Percentiles rank a stretch among this genome's conserved stretches.
phyloP scores from a whole-genome alignment of 345 rosid genomes.

The Gynandropsis gynandra region DNA sequence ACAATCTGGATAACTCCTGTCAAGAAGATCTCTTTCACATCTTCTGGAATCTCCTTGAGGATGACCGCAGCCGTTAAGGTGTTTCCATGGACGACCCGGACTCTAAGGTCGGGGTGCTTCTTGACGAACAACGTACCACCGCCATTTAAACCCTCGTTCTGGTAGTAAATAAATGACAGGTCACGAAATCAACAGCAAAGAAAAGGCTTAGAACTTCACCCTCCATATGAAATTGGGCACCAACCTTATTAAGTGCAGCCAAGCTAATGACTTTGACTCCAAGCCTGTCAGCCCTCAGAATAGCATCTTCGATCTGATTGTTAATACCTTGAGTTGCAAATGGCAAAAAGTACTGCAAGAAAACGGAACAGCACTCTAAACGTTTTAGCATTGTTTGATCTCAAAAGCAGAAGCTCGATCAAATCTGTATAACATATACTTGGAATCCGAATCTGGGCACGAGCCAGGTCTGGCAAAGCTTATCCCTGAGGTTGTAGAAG shows the following conservation, averaged over 20 bases:
- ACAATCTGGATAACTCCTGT: too few species aligned
- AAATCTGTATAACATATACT: slow-evolving; percentile 28
- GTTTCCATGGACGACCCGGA: slow-evolving; percentile 93
- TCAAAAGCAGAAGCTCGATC: background rate
- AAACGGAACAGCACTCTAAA: background rate
- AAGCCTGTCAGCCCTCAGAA: slow-evolving; percentile 62
- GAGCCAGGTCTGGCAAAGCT: slow-evolving; percentile 66
- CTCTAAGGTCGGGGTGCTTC: slow-evolving; percentile 73
- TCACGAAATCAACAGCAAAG: background rate
- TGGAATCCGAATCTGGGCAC: slow-evolving; percentile 92
- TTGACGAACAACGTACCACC: slow-evolving; percentile 88
- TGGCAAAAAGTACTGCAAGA: slow-evolving; percentile 88
- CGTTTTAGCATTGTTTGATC: background rate
- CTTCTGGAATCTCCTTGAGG: slow-evolving; percentile 62
- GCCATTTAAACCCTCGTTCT: slow-evolving; percentile 95
- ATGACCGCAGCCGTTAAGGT: slow-evolving; percentile 97
- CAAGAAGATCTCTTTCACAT: slow-evolving; percentile 76
- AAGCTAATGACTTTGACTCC: slow-evolving; percentile 95
- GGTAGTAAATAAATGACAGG: slow-evolving; percentile 12
- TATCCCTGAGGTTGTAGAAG: slow-evolving; percentile 60
- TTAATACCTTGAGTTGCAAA: slow-evolving; percentile 83
- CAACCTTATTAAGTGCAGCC: slow-evolving; percentile 58
- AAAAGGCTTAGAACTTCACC: slow-evolving; percentile 2
- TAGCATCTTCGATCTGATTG: slow-evolving; percentile 70
- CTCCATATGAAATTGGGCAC: background rate